These are phyloP conservation scores for Trichoderma atroviride DNA, from an alignment of 2,329 filamentous ascomycete species.

Conservation along the genomic window DNA sequence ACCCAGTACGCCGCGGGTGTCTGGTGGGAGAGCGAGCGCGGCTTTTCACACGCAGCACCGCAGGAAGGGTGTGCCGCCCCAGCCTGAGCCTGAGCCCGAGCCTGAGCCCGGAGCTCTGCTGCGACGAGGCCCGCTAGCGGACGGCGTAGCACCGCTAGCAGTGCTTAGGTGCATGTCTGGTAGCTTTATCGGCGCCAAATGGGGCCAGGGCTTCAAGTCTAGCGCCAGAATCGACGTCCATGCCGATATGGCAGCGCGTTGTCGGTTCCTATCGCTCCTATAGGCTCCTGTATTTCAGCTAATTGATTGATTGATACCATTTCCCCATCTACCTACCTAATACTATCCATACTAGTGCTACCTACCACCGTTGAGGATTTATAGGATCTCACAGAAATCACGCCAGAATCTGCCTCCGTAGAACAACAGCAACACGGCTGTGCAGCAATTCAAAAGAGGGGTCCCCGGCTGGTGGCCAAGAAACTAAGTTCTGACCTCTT, in stretches of 20 bases:
- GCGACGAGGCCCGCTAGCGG: neutral
- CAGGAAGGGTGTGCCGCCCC: neutral
- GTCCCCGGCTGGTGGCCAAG: neutral
- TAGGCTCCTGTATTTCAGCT: neutral
- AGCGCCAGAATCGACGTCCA: neutral
- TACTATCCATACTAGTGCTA: neutral
- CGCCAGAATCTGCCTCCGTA: neutral
- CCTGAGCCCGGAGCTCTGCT: constrained; percentile 9
- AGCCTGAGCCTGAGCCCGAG: constrained; percentile 12
- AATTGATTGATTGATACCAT: neutral
- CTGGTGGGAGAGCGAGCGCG: neutral
- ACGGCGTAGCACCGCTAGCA: neutral
- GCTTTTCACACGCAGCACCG: neutral
- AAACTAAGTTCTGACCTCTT: neutral
- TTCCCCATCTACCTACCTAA: neutral
- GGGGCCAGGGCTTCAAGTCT: constrained; percentile 10
- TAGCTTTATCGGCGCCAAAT: constrained; percentile 15
- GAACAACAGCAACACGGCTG: neutral
- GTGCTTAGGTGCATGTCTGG: too few species aligned
- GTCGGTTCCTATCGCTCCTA: neutral
- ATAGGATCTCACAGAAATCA: neutral
- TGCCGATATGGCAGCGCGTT: neutral
- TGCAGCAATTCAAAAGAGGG: neutral
- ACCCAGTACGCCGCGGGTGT: neutral
- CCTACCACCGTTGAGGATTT: neutral